phyloP scores from a whole-genome alignment of 352 stramenopile species.

The Phytophthora fragariae region DNA sequence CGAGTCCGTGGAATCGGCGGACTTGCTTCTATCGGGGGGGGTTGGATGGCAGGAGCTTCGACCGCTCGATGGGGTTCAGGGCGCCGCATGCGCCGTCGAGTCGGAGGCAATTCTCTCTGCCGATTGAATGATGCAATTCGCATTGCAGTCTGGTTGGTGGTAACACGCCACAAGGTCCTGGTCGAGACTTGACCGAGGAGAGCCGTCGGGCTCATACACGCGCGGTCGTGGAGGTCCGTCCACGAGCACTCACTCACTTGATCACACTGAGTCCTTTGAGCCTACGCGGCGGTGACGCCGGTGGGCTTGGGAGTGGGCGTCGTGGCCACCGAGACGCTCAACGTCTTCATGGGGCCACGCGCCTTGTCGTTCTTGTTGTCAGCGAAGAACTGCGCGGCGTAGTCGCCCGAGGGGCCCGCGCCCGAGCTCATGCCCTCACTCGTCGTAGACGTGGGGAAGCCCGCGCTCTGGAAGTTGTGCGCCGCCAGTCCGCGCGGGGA shows the following conservation, averaged over 20 bases:
- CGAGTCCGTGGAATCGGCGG: constrained; percentile 40
- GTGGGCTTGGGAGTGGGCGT: constrained; percentile 54
- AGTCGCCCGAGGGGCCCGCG: constrained; percentile 43
- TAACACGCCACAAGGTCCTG: constrained; percentile 8
- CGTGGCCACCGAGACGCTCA: constrained; percentile 37
- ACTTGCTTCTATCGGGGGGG: constrained; percentile 40
- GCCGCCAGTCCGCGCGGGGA: constrained; percentile 32
- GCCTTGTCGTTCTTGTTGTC: constrained; percentile 61
- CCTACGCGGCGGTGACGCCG: constrained; percentile 56
- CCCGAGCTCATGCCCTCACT: constrained; percentile 27
- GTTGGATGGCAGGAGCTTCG: constrained; percentile 24
- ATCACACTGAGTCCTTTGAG: constrained; percentile 19
- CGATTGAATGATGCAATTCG: constrained; percentile 24
- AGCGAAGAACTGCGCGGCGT: constrained; percentile 76
- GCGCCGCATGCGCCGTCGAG: constrained; percentile 41
- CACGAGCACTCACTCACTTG: constrained; percentile 30
- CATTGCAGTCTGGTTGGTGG: constrained; percentile 22
- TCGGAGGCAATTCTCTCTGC: constrained; percentile 33
- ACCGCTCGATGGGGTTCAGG: constrained; percentile 11
- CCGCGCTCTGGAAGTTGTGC: constrained; percentile 51
- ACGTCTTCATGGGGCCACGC: constrained; percentile 45
- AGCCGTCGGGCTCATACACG: constrained; percentile 34
- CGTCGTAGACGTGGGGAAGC: constrained; percentile 37
- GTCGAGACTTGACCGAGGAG: not conserved
- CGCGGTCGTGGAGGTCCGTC: constrained; percentile 14